Evolutionary conservation across 768 basidiomycete genomes (phyloP), one percentile per base, ranked within the genome.

Genomic region (Tephrocybe sp.): DNA sequence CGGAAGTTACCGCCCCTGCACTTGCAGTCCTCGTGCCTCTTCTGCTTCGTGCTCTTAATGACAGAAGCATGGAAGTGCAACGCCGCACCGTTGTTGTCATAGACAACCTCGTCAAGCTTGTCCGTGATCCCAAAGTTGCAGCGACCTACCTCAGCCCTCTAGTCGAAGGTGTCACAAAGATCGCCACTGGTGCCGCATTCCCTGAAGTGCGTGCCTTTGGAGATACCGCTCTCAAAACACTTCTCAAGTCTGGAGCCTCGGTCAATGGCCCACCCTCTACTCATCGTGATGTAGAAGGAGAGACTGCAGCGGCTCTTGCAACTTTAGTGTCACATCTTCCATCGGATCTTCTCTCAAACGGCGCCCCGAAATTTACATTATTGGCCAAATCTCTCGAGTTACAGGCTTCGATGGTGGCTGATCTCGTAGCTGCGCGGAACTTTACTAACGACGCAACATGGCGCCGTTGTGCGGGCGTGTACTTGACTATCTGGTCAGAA

Each of bases 91-190:
- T 97, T 50, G 86, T 98, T 41, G 92, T 98, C 62, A 83, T 94
- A 52, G 93, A 96, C 63, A 98, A 98, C 70, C 77, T 98, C 47
- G 95, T 97, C 69, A 98, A 98, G 71, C 89, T 98, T 53, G 96
- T 98, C 34, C 88, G 96, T 55, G 84, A 95, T 60, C 88, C 91
- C 2, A 84, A 79, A 52, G 83, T 98, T 31, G 96, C 96, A 43
- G 95, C 94, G 3, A 79, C 79, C 27, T 94, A 98, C 68, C 82
- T 95, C 27, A 87, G 87, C 55, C 77, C 86, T 32, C 83, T 98
- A 34, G 87, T 96, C 4, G 88, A 91, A 27, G 93, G 95, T 50
- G 92, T 96, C 15, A 83, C 90, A 62, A 90, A 88, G 68, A 92
- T 98, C 57, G 89, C 89, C 11, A 83, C 84, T 47, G 82, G 87